Evolutionary conservation across 257 asterid genomes (phyloP).

Genomic region (Agastache rugosa): DNA sequence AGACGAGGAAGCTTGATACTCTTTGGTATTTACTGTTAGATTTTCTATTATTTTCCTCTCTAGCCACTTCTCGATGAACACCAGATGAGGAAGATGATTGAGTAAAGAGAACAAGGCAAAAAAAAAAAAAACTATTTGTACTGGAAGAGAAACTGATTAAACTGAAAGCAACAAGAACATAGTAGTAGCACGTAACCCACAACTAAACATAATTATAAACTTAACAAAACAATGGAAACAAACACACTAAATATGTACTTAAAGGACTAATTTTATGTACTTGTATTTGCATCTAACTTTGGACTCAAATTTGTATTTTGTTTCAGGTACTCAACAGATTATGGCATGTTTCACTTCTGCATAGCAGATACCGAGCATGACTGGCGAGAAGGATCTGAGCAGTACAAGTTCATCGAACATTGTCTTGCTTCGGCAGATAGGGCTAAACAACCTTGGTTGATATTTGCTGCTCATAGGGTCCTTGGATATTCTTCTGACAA

Average conservation of each 20-base stretch:
- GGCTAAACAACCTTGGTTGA: conserved; percentile 63
- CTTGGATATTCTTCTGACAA: conserved; percentile 64
- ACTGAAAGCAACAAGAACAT: neutral
- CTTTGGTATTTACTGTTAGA: neutral
- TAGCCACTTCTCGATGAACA: neutral
- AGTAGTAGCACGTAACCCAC: no score
- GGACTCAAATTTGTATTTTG: neutral
- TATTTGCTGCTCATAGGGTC: conserved; percentile 59
- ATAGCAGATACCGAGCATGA: conserved; percentile 65
- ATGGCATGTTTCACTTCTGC: conserved; percentile 78
- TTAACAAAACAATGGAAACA: neutral
- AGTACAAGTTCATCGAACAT: conserved; percentile 55
- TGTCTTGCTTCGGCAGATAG: conserved; percentile 62
- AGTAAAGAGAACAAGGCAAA: neutral
- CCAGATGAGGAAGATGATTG: neutral
- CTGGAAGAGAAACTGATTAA: neutral
- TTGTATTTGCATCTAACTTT: neutral
- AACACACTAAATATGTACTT: neutral
- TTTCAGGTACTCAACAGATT: conserved; percentile 74
- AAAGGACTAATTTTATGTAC: neutral
- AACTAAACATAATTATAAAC: neutral
- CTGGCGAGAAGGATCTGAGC: conserved; percentile 70
- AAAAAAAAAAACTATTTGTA: no score
- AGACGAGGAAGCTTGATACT: neutral
- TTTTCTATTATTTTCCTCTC: neutral